Base-by-base conservation (phyloP, 129 eudicot genomes). In the Cynara cardunculus region DNA sequence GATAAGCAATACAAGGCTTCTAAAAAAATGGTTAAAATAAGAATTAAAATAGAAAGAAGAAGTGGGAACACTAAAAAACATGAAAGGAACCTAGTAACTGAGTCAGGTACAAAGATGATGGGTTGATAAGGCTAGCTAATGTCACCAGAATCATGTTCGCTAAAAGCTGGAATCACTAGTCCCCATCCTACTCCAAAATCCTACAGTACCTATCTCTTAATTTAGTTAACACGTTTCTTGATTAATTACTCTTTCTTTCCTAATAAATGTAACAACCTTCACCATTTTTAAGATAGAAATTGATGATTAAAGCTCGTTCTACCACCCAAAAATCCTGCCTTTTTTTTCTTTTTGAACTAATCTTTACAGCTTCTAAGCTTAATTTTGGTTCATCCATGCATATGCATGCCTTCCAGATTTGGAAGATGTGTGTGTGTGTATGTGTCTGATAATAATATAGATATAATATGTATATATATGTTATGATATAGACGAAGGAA, bases 111-210 rank as follows among this genome's bases (percentile, higher is more conserved):
- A 39, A 24, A 24, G 28, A 72, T 39, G 76, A 25, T 22, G 61
- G 76, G 76, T 5, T 19, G 61, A 39, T 72, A 22, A 39, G 32
- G 21, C 6, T 19, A 21, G 69, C 64, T 41, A 37, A 72, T 72
- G 76, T 72, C 64, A 72, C 76, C 62, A 37, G 76, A 72, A 73
- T 73, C 65, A 73, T 6, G 77, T 41, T 73, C 34, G 77, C 35
- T 73, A 41, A 73, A 73, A 73, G 77, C 77, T 73, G 77, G 77
- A 73, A 41, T 73, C 77, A 39, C 34, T 12, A 39, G 65, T 73
- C 65, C 65, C 77, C 65, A 73, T 73, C 77, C 65, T 72, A 72
- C n/a, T 56, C 69, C 69, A 22, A 22, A 7, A 7, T 64, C 61
- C 59, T 37, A 72, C 61, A 62, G 39, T 39, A 64, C 27, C 26